A percentile compares a stretch with the other conserved stretches of the same genome.
phyloP scores from a whole-genome alignment of 192 early-diverging fungal genomes.

The Dimargaris xerosporica region DNA sequence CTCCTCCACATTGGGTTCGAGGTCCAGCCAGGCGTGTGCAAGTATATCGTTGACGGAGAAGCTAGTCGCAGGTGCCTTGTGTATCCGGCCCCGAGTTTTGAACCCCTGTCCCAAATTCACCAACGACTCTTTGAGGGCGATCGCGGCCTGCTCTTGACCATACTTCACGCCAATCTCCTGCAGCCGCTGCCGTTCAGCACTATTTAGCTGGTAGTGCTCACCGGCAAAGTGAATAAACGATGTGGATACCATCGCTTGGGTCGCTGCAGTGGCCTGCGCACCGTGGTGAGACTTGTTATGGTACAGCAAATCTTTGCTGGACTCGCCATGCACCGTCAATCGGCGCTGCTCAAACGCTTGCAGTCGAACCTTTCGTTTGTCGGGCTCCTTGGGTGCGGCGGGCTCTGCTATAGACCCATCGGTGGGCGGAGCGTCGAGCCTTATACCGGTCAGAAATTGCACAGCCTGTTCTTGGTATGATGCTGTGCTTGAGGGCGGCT shows the following conservation, averaged over 20 bases:
- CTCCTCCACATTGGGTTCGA: background rate
- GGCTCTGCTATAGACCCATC: background rate
- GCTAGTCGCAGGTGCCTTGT: background rate
- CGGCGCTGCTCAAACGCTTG: background rate
- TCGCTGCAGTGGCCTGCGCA: too few relatives aligned
- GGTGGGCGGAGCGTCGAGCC: background rate
- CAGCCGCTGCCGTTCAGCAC: too few relatives aligned
- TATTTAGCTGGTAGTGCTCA: too few relatives aligned
- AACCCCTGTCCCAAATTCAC: too few relatives aligned
- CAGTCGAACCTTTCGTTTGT: background rate
- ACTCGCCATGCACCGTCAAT: background rate
- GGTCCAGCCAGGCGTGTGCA: background rate
- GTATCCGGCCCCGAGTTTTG: background rate
- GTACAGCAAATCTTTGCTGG: background rate
- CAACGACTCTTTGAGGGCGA: too few relatives aligned
- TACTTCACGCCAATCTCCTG: too few relatives aligned
- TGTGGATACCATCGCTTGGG: too few relatives aligned
- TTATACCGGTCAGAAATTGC: background rate
- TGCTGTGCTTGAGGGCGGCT: too few relatives aligned
- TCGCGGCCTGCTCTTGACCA: too few relatives aligned
- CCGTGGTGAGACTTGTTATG: background rate
- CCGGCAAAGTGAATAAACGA: too few relatives aligned
- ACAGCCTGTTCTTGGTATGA: background rate
- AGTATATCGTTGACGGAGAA: background rate
- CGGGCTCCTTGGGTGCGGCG: background rate